Conservation (phyloP, 768 basidiomycete species). For the Polyporus arcularius region DNA sequence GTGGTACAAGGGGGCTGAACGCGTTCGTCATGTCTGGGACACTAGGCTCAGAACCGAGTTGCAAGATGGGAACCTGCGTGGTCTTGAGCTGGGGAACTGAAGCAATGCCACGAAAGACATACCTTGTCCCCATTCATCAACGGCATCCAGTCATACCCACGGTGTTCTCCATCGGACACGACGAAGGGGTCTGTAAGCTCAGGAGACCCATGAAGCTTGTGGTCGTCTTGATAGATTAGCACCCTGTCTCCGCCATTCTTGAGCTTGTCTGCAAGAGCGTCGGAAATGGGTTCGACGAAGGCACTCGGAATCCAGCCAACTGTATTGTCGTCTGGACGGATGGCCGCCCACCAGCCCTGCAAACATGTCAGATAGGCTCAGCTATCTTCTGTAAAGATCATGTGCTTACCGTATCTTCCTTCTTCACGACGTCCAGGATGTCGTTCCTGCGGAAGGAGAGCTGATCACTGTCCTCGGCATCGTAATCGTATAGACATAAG, state of each 20-base stretch:
- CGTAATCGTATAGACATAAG: slow-evolving; percentile 69
- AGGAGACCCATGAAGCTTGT: slow-evolving; percentile 4
- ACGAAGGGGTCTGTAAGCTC: slow-evolving; percentile 14
- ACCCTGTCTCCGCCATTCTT: slow-evolving; percentile 17
- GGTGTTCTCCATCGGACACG: slow-evolving; percentile 5
- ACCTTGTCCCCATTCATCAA: slow-evolving; percentile 25
- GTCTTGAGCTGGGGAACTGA: not conserved
- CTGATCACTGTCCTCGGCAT: slow-evolving; percentile 59
- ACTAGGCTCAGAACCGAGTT: slow-evolving; percentile 2
- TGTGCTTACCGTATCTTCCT: slow-evolving; percentile 50
- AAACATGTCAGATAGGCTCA: not conserved
- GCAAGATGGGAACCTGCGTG: slow-evolving; percentile 11
- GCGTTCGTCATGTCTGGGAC: not conserved
- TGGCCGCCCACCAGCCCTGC: slow-evolving; percentile 81
- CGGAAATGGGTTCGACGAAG: slow-evolving; percentile 59
- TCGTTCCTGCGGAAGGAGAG: slow-evolving; percentile 67
- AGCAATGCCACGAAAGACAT: not conserved
- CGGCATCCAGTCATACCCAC: slow-evolving; percentile 24
- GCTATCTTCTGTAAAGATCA: not conserved
- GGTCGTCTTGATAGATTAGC: slow-evolving; percentile 7
- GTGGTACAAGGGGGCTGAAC: slow-evolving; percentile 21
- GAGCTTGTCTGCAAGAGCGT: slow-evolving; percentile 52
- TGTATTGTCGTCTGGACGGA: slow-evolving; percentile 49
- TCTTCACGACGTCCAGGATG: slow-evolving; percentile 65
- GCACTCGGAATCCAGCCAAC: slow-evolving; percentile 80